Conservation (phyloP, 257 asterid genomes). For the Solanum sejunctum region DNA sequence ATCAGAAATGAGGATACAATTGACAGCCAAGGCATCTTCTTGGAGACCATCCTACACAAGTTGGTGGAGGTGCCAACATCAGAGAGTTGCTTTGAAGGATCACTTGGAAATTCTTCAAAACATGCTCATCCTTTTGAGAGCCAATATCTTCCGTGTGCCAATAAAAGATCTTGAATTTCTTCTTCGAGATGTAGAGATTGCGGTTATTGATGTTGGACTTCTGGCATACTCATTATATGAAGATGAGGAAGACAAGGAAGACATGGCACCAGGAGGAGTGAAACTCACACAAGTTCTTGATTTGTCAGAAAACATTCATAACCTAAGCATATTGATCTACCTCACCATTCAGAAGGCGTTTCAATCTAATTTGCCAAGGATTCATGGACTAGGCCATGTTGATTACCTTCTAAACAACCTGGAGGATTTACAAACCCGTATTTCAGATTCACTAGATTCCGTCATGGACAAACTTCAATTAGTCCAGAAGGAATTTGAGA, state of each 20-base stretch:
- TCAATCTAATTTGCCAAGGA: neutral
- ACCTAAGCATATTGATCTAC: neutral
- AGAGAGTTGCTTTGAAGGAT: no score
- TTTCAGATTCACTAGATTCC: no score
- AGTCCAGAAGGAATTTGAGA: neutral
- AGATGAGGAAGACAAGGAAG: neutral
- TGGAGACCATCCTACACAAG: no score
- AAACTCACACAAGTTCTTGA: neutral
- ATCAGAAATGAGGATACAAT: no score
- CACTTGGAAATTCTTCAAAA: no score
- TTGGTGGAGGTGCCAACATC: no score
- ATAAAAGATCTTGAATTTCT: neutral
- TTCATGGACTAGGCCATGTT: neutral
- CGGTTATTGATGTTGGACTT: neutral
- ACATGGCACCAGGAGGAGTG: no score
- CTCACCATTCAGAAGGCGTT: neutral
- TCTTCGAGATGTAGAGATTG: neutral
- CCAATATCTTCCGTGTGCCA: neutral
- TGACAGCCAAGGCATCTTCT: no score
- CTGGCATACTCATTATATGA: neutral
- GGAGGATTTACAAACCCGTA: no score
- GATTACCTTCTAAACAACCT: neutral
- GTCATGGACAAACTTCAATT: neutral
- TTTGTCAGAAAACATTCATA: neutral
- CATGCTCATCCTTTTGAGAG: neutral